Evolutionary conservation across 2,329 filamentous ascomycete species (phyloP).

Genomic region (Epichloe gansuensis): DNA sequence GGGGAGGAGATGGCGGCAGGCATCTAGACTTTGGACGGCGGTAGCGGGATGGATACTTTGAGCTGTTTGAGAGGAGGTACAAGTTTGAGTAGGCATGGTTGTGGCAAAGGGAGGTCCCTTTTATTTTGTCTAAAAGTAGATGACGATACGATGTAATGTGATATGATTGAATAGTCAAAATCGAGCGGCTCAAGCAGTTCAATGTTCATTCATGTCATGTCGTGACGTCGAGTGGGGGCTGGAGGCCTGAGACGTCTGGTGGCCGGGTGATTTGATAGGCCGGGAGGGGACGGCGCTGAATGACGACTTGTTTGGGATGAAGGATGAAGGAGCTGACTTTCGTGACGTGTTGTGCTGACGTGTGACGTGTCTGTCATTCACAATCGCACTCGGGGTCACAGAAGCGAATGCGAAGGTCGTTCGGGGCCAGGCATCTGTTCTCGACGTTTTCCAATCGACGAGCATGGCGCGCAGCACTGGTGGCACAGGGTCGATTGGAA

Average conservation of each 20-base stretch:
- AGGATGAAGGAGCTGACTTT: background rate
- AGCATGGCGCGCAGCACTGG: too few relatives aligned
- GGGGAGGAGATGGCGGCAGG: background rate
- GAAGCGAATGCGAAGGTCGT: too few relatives aligned
- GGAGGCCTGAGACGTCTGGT: too few relatives aligned
- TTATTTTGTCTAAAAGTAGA: background rate
- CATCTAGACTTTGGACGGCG: background rate
- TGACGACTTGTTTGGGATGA: background rate
- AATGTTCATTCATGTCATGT: too few relatives aligned
- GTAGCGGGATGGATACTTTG: background rate
- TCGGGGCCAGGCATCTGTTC: too few relatives aligned
- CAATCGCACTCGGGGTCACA: too few relatives aligned
- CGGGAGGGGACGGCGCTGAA: background rate
- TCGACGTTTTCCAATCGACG: too few relatives aligned
- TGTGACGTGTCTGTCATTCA: too few relatives aligned
- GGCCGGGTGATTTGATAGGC: background rate
- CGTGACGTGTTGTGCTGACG: too few relatives aligned
- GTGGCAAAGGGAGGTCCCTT: too few relatives aligned
- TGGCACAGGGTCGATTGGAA: too few relatives aligned
- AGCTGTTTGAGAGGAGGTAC: background rate
- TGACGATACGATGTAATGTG: conserved; percentile 4
- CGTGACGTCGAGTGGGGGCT: too few relatives aligned
- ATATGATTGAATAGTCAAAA: background rate
- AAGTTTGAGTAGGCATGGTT: background rate
- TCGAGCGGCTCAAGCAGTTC: background rate